Evolutionary conservation across 192 early-diverging fungal species (phyloP).

Genomic region (Entomortierella beljakovae): DNA sequence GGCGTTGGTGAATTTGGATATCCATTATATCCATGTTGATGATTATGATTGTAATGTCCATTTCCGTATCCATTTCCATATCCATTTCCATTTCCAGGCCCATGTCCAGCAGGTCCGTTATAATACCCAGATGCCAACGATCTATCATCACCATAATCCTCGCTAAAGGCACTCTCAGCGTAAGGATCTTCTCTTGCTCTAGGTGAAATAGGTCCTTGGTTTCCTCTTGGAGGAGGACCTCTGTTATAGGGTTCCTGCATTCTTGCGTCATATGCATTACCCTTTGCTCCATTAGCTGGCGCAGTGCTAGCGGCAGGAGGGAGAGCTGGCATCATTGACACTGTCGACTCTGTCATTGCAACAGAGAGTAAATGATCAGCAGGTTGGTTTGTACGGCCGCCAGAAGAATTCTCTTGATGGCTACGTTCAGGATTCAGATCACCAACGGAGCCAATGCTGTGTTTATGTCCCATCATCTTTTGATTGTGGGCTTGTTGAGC

Average conservation of each 20-base stretch:
- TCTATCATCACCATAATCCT: constrained; percentile 28
- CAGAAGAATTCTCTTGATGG: too few relatives aligned
- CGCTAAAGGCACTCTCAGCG: constrained; percentile 42
- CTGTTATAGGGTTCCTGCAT: constrained; percentile 10
- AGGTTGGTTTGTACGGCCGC: background rate
- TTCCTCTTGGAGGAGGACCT: constrained; percentile 1
- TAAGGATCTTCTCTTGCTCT: constrained; percentile 20
- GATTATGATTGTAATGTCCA: background rate
- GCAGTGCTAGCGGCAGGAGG: constrained; percentile 7
- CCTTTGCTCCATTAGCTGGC: constrained; percentile 1
- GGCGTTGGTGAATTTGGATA: background rate
- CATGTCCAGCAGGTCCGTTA: too few relatives aligned
- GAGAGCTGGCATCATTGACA: constrained; percentile 38
- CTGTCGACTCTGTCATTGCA: constrained; percentile 29
- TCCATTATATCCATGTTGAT: constrained; percentile 2
- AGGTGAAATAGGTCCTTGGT: constrained; percentile 1
- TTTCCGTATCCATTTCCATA: constrained; percentile 1
- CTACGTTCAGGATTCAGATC: constrained; percentile 3
- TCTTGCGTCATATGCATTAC: background rate
- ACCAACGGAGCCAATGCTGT: constrained; percentile 36
- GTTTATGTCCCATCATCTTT: constrained; percentile 40
- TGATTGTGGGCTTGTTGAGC: constrained; percentile 35
- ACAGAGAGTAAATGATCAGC: constrained; percentile 14
- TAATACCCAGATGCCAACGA: constrained; percentile 18
- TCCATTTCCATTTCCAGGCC: too few relatives aligned